A percentile compares a stretch with the other conserved stretches of the same genome.
Evolutionary conservation across 2,329 filamentous ascomycete genomes (phyloP).

Genomic region (Pseudogymnoascus sp.): DNA sequence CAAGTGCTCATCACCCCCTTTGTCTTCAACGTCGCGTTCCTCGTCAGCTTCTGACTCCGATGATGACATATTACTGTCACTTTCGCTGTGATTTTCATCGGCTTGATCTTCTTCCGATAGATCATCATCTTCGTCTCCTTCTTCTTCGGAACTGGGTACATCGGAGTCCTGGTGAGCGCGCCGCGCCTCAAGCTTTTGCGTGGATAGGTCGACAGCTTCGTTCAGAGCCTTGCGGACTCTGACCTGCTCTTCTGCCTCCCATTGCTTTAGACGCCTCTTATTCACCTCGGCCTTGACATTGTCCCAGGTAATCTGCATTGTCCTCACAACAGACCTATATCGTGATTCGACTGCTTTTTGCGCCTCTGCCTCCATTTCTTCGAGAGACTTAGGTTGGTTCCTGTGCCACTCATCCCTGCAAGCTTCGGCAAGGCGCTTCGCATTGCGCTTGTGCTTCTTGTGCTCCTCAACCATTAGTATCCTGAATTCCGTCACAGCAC

Average conservation of each 20-base stretch:
- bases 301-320: slow-evolving; percentile 50
- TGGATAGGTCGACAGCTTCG: slow-evolving; percentile 63
- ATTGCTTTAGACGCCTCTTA: slow-evolving; percentile 47
- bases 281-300: slow-evolving; percentile 56
- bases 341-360: slow-evolving; percentile 54
- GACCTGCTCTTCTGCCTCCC: slow-evolving; percentile 56
- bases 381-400: slow-evolving; percentile 64
- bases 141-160: slow-evolving; percentile 32
- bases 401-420: slow-evolving; percentile 67
- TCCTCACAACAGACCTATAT: slow-evolving; percentile 63
- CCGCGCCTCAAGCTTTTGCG: slow-evolving; percentile 58
- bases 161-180: slow-evolving; percentile 46
- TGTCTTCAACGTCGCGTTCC: slow-evolving; percentile 35
- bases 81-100: slow-evolving; percentile 33
- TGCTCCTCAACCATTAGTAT: slow-evolving; percentile 74
- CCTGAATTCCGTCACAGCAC: slow-evolving; percentile 71
- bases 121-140: slow-evolving; percentile 27
- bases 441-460: slow-evolving; percentile 62
- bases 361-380: slow-evolving; percentile 76
- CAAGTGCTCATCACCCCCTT: slow-evolving; percentile 51
- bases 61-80: slow-evolving; percentile 52
- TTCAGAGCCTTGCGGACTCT: slow-evolving; percentile 61
- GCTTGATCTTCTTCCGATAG: slow-evolving; percentile 37
- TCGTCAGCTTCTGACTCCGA: slow-evolving; percentile 53
- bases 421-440: slow-evolving; percentile 71